Conservation (phyloP, 164 flowering plant species). For the Vitis rupestris region DNA sequence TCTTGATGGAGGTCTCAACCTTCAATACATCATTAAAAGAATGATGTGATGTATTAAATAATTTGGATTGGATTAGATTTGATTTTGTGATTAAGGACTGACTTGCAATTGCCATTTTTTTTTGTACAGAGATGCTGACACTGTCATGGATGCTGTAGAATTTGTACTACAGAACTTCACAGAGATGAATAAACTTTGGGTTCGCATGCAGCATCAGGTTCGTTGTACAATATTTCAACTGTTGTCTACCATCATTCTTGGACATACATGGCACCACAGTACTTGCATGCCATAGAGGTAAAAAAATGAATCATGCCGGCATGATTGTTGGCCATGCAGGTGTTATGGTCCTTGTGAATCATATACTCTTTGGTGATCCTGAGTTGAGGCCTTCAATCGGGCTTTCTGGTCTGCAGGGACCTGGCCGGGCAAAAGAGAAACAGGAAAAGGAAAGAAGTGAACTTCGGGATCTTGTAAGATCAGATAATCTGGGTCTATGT, state of each 20-base stretch:
- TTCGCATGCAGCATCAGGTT: constrained; percentile 98
- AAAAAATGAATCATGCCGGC: constrained; percentile 57
- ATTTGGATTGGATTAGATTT: too few relatives aligned
- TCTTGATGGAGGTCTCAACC: too few relatives aligned
- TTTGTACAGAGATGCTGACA: constrained; percentile 69
- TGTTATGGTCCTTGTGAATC: constrained; percentile 65
- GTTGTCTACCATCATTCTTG: constrained; percentile 35
- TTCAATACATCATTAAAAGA: too few relatives aligned
- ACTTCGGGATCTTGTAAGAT: constrained; percentile 96
- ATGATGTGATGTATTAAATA: too few relatives aligned
- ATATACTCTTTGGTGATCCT: constrained; percentile 85
- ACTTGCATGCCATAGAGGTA: constrained; percentile 60
- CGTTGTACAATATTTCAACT: constrained; percentile 32
- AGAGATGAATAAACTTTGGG: constrained; percentile 98
- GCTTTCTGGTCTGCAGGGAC: constrained; percentile 99
- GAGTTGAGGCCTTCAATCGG: constrained; percentile 89
- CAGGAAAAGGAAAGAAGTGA: constrained; percentile 97
- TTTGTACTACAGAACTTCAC: constrained; percentile 93
- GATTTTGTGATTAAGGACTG: neutral
- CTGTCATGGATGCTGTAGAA: constrained; percentile 84
- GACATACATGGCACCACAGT: constrained; percentile 46
- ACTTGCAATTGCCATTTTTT: neutral
- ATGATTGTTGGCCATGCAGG: constrained; percentile 83
- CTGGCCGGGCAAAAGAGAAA: constrained; percentile 84
- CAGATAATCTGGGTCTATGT: constrained; percentile 27